Evolutionary conservation across 345 rosid species (phyloP).

Genomic region (Camelina sativa): DNA sequence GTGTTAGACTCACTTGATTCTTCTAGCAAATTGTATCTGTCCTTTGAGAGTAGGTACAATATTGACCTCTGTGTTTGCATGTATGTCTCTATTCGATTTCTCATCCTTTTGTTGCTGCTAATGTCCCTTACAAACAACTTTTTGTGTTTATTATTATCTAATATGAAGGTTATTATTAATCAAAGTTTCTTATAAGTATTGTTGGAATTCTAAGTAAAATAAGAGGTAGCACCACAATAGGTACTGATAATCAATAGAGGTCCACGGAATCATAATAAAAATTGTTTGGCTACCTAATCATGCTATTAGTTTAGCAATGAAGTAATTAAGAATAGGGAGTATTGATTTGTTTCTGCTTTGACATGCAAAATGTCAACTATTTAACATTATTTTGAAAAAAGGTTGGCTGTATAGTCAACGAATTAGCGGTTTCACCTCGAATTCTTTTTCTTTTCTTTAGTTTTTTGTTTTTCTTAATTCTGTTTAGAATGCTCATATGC

Average conservation of each 20-base stretch:
- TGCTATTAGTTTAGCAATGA: conserved; percentile 30
- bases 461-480: not conserved
- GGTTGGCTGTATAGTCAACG: conserved; percentile 29
- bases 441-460: not conserved
- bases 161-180: not conserved
- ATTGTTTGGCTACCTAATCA: conserved; percentile 37
- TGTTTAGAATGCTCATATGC: not conserved
- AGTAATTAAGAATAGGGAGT: conserved; percentile 33
- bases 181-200: conserved; percentile 9
- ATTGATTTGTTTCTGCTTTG: conserved; percentile 33
- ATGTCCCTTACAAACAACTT: not conserved
- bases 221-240: conserved; percentile 22
- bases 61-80: conserved; percentile 13
- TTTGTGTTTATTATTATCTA: not conserved
- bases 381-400: not conserved
- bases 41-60: conserved; percentile 4
- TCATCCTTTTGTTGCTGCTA: conserved; percentile 1
- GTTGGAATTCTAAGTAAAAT: conserved; percentile 15
- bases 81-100: not conserved
- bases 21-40: conserved; percentile 6
- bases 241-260: conserved; percentile 16
- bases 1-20: conserved; percentile 24
- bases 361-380: conserved; percentile 40
- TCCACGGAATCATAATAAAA: conserved; percentile 28
- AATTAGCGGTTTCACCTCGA: not conserved